Base-by-base conservation (phyloP, 2,329 filamentous ascomycete species). In the Fusarium duplospermum region DNA sequence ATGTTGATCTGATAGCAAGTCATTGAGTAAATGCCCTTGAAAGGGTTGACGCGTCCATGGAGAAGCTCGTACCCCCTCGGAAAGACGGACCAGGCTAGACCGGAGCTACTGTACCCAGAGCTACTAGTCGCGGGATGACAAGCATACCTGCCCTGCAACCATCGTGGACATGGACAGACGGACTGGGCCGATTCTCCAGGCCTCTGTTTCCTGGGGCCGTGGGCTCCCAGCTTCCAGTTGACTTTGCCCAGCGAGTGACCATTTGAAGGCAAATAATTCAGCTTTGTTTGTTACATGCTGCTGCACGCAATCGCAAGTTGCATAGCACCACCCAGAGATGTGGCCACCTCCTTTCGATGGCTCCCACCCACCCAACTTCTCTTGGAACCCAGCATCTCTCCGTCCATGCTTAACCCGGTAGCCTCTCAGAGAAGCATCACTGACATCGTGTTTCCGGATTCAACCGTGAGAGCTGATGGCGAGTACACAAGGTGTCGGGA, bases 231-330 rank as follows among this genome's bases (percentile, higher is more conserved):
- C 64, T 63, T 52, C 40, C 22, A n/a, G 24, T 54, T 35, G 54
- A 58, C 62, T 58, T 58, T 57, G n/a, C 66, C 27, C 58, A 58
- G 60, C 33, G 29, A 63, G 47, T 50, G 42, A 40, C 50, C 27
- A 22, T 29, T 67, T 42, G 45, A 70, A 16, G 58, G 60, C 42
- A 27, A 62, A 56, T 67, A 31, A 56, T 20, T 22, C 52, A 58
- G 63, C 31, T 40, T 50, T 42, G 35, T 62, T 45, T 22, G 35
- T 73, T 70, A 52, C 65, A 65, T 56, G 33, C 59, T 9, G 59
- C 75, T 78, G 76, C 76, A 77, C 70, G 73, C 76, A 77, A 78
- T 77, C 66, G 69, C 62, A 71, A 71, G 72, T 54, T 77, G 75
- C 75, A 77, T 78, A 70, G 58, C 70, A 70, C 71, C 70, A 66